Base-by-base conservation (phyloP, 345 rosid genomes). In the Citrus trifoliata region DNA sequence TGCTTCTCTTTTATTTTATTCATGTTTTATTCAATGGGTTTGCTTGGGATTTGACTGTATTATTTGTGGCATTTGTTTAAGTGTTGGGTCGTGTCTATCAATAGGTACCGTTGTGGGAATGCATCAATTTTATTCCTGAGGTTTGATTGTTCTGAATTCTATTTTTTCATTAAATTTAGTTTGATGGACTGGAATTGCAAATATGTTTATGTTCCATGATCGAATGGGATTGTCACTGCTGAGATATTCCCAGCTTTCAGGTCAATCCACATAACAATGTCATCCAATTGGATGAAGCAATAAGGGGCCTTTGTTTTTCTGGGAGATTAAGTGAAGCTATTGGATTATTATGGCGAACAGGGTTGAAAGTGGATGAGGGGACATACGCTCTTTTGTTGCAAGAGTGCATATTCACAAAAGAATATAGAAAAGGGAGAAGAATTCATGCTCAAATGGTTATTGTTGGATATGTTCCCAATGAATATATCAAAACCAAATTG, bases 401-500 rank as follows among this genome's bases (percentile, higher is more conserved):
- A 81, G 95, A 95, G 82, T 90, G 94, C 68, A 88, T 86, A 69
- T 84, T 85, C 71, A 73, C 88, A 82, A 83, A 86, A 59, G 83
- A 84, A 10, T 87, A 85, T 71, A 27, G 25, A 24, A 82, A 46
- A 67, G 94, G 90, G 71, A 90, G 76, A 84, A 85, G 87, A 74
- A 84, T 93, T 66, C 98, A 93, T 75, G 87, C 91, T 25, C 98
- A 92, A 40, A 93, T 93, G 92, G 77, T 87, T 74, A 78, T 90
- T 48, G 74, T 81, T 27, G 98, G 93, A 8, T 84, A 82, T 82
- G 58, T 71, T 72, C 86, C 83, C 1, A 75, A 71, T 40, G 91
- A 85, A 77, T 92, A 86, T 75, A 55, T 93, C 76, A 86, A 85
- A 85, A 89, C 81, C 62, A 93, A 88, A 82, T 61, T 93, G 79